These are phyloP conservation scores for Citrullus mucosospermus DNA, from an alignment of 306 rosid genomes.

Conservation along the genomic window DNA sequence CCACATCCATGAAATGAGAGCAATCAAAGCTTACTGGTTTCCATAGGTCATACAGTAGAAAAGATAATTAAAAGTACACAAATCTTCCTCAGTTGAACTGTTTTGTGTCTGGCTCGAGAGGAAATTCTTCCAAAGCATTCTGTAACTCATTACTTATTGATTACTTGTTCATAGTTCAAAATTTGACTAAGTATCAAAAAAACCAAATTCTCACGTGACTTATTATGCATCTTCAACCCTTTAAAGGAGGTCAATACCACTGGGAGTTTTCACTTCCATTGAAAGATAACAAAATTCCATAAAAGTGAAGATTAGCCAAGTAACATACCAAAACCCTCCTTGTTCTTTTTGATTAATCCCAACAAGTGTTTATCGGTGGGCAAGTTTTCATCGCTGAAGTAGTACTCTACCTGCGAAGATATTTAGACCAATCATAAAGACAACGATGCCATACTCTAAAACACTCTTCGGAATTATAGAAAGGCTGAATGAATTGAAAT, in stretches of 20 bases:
- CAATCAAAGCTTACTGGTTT: not conserved
- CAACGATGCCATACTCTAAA: not conserved
- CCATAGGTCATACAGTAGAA: not conserved
- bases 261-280: not conserved
- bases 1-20: not conserved
- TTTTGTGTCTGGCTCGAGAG: not conserved
- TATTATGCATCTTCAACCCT: not conserved
- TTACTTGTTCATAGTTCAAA: not conserved
- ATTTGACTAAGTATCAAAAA: not conserved
- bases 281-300: not conserved
- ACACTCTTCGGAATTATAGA: not conserved
- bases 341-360: constrained; percentile 61
- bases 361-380: constrained; percentile 48
- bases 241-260: not conserved
- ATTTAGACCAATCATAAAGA: not conserved
- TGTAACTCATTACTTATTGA: not conserved
- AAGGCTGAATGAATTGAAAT: not conserved
- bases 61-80: not conserved
- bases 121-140: not conserved
- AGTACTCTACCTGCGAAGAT: constrained; percentile 76
- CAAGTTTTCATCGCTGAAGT: constrained; percentile 82
- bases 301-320: not conserved
- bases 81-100: not conserved
- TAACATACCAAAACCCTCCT: constrained; percentile 77
- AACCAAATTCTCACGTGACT: not conserved